These are phyloP conservation scores for Neofusicoccum umdonicola DNA, from an alignment of 2,329 filamentous ascomycete species.

Conservation along the genomic window DNA sequence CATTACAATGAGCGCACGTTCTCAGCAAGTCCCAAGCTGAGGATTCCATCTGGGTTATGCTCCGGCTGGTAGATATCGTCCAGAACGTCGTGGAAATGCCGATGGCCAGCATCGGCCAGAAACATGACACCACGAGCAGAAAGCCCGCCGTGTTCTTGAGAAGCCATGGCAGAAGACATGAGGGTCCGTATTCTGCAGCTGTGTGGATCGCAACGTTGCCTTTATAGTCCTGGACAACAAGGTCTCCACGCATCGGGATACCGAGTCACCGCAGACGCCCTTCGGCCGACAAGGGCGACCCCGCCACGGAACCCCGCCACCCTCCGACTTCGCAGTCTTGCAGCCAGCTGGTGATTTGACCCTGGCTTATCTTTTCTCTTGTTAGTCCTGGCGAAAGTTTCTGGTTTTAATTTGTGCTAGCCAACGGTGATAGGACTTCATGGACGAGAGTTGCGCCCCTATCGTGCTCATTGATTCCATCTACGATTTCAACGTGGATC, in stretches of 20 bases:
- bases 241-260: background rate
- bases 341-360: too few species aligned
- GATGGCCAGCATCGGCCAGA: background rate
- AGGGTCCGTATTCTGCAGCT: too few species aligned
- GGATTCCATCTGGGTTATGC: slow-evolving; percentile 45
- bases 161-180: background rate
- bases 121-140: background rate
- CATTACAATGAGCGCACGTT: slow-evolving; percentile 31
- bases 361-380: too few species aligned
- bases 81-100: slow-evolving; percentile 35
- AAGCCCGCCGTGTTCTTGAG: background rate
- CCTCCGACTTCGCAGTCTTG: background rate
- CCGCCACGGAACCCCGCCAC: background rate
- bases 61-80: slow-evolving; percentile 44
- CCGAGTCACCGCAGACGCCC: background rate
- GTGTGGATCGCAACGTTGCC: background rate
- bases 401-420: too few species aligned
- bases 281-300: background rate
- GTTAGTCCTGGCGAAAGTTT: too few species aligned
- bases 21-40: slow-evolving; percentile 54
- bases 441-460: too few species aligned
- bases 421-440: too few species aligned
- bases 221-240: background rate
- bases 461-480: too few species aligned
- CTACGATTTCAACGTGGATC: too few species aligned